phyloP scores from a whole-genome alignment of 805 yeast species.

The Starmerella cellae region DNA sequence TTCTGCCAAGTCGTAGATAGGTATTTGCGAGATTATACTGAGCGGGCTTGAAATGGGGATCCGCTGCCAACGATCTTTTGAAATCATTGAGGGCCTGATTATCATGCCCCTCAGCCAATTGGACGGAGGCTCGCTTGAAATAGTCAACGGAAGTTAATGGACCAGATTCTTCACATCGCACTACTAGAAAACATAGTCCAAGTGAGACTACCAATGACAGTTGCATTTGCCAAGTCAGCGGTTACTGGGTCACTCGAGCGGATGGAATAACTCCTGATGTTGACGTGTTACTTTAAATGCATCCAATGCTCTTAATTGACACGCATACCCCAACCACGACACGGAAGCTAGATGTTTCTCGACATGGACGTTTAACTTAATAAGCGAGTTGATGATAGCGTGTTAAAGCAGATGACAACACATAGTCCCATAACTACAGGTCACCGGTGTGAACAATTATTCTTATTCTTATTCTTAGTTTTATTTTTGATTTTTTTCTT shows the following conservation, averaged over 20 bases:
- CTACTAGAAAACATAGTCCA: background rate
- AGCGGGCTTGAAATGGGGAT: constrained; percentile 29
- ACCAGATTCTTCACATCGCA: background rate
- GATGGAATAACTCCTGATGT: too few species aligned
- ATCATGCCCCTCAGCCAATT: constrained; percentile 27
- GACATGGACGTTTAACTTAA: too few species aligned
- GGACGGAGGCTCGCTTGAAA: constrained; percentile 30
- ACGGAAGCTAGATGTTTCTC: too few species aligned
- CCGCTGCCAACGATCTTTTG: constrained; percentile 24
- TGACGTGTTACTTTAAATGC: too few species aligned
- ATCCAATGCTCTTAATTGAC: too few species aligned
- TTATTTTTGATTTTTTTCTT: too few species aligned
- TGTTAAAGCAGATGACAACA: too few species aligned
- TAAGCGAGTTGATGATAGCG: too few species aligned
- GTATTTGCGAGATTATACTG: constrained; percentile 26
- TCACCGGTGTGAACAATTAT: too few species aligned
- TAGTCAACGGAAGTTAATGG: constrained; percentile 19
- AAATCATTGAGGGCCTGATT: constrained; percentile 29
- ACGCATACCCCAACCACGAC: background rate
- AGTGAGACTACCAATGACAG: background rate
- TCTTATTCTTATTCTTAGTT: too few species aligned
- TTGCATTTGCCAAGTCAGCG: background rate
- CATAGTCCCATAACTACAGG: too few species aligned
- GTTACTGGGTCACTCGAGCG: too few species aligned
- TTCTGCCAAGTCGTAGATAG: constrained; percentile 25